Evolutionary conservation across 2,329 filamentous ascomycete genomes (phyloP).

Genomic region (Coniella lustricola): DNA sequence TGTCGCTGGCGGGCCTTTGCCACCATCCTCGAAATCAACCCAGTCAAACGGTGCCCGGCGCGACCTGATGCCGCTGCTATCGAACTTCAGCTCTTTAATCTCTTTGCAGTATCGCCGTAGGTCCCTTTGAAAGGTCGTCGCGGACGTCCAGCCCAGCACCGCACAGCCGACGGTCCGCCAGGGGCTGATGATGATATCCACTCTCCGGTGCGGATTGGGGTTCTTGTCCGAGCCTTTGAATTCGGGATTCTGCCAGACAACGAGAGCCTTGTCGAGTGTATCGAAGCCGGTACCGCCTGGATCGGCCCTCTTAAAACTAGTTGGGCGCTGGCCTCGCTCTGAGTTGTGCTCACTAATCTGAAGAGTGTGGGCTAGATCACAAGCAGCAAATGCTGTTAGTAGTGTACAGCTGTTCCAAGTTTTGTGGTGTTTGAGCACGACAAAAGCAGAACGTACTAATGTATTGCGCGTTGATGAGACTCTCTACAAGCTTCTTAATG

Average conservation of each 20-base stretch:
- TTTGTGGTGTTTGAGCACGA: too few species aligned
- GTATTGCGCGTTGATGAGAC: slow-evolving; percentile 60
- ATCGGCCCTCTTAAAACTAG: slow-evolving; percentile 38
- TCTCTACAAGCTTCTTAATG: slow-evolving; percentile 62
- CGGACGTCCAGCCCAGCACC: slow-evolving; percentile 80
- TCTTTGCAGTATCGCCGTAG: slow-evolving; percentile 71
- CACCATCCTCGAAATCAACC: slow-evolving; percentile 62
- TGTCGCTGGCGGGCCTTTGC: slow-evolving; percentile 45
- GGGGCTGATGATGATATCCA: slow-evolving; percentile 85
- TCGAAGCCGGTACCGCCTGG: slow-evolving; percentile 64
- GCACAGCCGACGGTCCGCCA: slow-evolving; percentile 89
- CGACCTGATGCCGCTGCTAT: slow-evolving; percentile 77
- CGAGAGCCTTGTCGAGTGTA: slow-evolving; percentile 81
- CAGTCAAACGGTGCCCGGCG: slow-evolving; percentile 42
- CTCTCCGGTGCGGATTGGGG: slow-evolving; percentile 69
- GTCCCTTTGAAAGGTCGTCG: slow-evolving; percentile 84
- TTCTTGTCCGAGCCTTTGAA: slow-evolving; percentile 46
- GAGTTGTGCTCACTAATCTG: slow-evolving; percentile 63
- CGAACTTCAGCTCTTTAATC: slow-evolving; percentile 69
- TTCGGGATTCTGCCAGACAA: slow-evolving; percentile 77
- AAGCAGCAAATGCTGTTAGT: not conserved
- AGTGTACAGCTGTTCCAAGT: not conserved
- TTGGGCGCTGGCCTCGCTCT: slow-evolving; percentile 59
- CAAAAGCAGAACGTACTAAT: slow-evolving; percentile 42
- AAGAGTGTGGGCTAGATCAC: slow-evolving; percentile 57